phyloP scores from a whole-genome alignment of 805 yeast species.

The Jamesozyma spencerorum region DNA sequence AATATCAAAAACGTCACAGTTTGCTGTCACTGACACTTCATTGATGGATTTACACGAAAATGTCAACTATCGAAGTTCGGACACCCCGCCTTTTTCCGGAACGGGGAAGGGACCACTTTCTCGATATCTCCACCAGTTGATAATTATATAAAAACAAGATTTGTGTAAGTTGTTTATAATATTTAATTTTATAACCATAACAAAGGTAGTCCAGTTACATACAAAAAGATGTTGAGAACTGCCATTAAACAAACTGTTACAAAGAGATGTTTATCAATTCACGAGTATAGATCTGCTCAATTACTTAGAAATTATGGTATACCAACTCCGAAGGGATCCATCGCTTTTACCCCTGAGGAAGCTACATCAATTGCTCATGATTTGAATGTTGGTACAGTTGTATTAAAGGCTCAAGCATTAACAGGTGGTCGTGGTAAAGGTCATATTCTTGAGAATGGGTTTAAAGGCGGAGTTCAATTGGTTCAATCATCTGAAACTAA shows the following conservation, averaged over 20 bases:
- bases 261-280: conserved; percentile 74
- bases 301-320: conserved; percentile 75
- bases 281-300: conserved; percentile 92
- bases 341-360: conserved; percentile 82
- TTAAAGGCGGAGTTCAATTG: conserved; percentile 93
- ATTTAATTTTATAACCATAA: too few relatives aligned
- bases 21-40: too few relatives aligned
- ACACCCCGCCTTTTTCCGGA: too few relatives aligned
- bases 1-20: too few relatives aligned
- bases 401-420: conserved; percentile 94
- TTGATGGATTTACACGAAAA: too few relatives aligned
- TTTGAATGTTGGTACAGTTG: conserved; percentile 62
- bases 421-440: conserved; percentile 99
- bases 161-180: too few relatives aligned
- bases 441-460: conserved; percentile 78
- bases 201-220: neutral
- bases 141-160: too few relatives aligned
- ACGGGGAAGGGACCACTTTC: too few relatives aligned
- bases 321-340: conserved; percentile 84
- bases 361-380: conserved; percentile 76
- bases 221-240: conserved; percentile 6
- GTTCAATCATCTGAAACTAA: conserved; percentile 56
- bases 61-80: too few relatives aligned
- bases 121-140: too few relatives aligned
- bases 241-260: neutral